A percentile compares a stretch with the other conserved stretches of the same genome.
phyloP scores from a whole-genome alignment of 169 alveolate genomes.

The Plasmodium berghei region DNA sequence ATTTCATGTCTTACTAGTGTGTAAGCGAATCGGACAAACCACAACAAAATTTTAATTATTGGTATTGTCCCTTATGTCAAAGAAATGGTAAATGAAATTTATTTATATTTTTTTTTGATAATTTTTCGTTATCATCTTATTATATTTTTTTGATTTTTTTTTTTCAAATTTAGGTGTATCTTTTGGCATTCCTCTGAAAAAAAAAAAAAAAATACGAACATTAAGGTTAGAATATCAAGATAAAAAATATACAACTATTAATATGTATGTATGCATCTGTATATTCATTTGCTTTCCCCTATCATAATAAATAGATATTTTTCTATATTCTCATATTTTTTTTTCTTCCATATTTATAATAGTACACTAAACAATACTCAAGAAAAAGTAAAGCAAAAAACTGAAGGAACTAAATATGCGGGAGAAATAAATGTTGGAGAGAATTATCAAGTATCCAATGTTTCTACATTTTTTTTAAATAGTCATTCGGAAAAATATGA shows the following conservation, averaged over 20 bases:
- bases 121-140: background rate
- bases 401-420: constrained; percentile 84
- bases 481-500: constrained; percentile 77
- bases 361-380: constrained; percentile 40
- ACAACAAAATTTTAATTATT: constrained; percentile 26
- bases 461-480: constrained; percentile 89
- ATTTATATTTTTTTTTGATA: background rate
- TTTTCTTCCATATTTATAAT: background rate
- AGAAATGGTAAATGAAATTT: constrained; percentile 31
- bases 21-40: constrained; percentile 39
- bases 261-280: background rate
- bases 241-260: background rate
- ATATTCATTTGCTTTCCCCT: background rate
- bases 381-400: constrained; percentile 83
- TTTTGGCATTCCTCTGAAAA: constrained; percentile 19
- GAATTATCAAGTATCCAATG: constrained; percentile 89
- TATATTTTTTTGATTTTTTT: background rate
- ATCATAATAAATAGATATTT: no score
- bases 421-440: constrained; percentile 86
- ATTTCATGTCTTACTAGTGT: constrained; percentile 21
- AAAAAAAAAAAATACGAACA: constrained; percentile 41
- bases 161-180: constrained; percentile 31
- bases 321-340: background rate
- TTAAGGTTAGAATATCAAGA: constrained; percentile 6
- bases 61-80: constrained; percentile 53